Percentiles rank a stretch among this genome's conserved stretches.
Conservation (phyloP, 345 rosid species). For the Murraya paniculata region DNA sequence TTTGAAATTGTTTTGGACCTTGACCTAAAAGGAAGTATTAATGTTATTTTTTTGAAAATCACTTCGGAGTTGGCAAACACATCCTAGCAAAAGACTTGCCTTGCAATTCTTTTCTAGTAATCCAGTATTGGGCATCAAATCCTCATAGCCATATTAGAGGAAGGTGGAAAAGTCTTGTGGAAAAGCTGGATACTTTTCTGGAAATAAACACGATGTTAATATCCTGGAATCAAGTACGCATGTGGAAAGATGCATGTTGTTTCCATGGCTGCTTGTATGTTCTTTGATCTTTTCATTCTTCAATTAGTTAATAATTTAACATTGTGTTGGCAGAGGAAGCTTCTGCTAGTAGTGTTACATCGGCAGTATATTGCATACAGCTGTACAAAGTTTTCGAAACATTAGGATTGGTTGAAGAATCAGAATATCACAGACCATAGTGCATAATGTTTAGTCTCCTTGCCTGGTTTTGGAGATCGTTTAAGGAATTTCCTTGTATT, state of each 20-base stretch:
- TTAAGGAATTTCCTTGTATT: not conserved
- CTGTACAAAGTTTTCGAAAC: not conserved
- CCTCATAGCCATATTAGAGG: not conserved
- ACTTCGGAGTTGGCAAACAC: not conserved
- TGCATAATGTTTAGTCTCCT: not conserved
- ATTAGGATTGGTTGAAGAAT: not conserved
- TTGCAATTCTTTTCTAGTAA: not conserved
- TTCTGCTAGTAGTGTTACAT: not conserved
- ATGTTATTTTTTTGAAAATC: not conserved
- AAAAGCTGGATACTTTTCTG: not conserved
- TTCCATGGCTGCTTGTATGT: not conserved
- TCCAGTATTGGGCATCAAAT: not conserved
- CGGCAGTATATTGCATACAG: not conserved
- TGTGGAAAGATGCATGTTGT: not conserved
- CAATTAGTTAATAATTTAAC: not conserved
- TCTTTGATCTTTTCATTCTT: not conserved
- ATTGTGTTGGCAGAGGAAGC: not conserved
- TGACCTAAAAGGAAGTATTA: not conserved
- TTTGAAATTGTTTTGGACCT: not conserved
- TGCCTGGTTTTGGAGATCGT: not conserved
- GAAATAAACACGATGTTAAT: not conserved
- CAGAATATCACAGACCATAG: not conserved
- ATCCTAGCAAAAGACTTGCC: not conserved
- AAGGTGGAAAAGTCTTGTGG: not conserved
- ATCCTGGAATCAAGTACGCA: not conserved